Conservation (phyloP, 805 yeast species). For the Tanozyma kutaoensis region DNA sequence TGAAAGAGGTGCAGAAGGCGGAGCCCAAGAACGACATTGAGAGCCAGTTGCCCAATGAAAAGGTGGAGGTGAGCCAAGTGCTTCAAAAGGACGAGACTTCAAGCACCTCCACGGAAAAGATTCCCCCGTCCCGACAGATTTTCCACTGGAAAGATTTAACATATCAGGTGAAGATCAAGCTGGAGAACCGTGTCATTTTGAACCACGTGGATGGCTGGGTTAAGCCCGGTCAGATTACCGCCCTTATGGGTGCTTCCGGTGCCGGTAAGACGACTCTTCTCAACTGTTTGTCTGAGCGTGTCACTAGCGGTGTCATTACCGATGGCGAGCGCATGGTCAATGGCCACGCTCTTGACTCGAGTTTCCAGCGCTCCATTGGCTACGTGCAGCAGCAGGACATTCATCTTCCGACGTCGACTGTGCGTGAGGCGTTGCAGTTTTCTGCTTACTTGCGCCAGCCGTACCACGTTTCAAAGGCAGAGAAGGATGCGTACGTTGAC, state of each 20-base stretch:
- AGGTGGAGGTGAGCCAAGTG: background rate
- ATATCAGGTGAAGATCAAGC: background rate
- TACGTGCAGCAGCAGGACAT: background rate
- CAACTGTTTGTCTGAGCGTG: background rate
- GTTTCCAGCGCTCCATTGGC: background rate
- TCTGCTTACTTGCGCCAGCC: background rate
- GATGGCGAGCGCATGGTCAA: background rate
- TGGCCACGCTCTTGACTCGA: background rate
- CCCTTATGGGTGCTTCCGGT: background rate
- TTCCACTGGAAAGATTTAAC: background rate
- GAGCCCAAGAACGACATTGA: conserved; percentile 28
- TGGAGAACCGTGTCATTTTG: background rate
- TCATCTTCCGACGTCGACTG: background rate
- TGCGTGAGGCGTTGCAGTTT: background rate
- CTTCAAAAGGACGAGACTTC: background rate
- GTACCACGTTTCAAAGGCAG: background rate
- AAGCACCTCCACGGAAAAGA: background rate
- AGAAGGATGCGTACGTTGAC: background rate
- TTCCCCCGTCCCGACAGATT: background rate
- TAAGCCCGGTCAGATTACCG: background rate
- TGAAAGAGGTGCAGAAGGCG: conserved; percentile 33
- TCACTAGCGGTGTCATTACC: background rate
- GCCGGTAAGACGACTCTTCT: background rate
- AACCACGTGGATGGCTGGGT: conserved; percentile 15
- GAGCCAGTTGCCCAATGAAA: conserved; percentile 10